phyloP scores from a whole-genome alignment of 345 rosid species.

The Acer negundo region DNA sequence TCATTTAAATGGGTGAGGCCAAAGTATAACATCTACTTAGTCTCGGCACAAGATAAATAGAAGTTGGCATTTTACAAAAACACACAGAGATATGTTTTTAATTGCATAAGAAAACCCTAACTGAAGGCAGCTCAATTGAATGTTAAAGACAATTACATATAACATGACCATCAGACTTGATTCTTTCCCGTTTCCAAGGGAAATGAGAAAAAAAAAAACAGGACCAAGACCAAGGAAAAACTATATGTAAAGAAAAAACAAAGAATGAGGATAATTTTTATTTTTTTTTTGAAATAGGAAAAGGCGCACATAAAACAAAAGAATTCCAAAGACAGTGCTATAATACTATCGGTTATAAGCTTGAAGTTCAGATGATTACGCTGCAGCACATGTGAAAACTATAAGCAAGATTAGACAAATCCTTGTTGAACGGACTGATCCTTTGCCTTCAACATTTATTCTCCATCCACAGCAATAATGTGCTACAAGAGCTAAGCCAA shows the following conservation, averaged over 20 bases:
- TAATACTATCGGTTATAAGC: conserved; percentile 1
- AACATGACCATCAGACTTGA: not conserved
- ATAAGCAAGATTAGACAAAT: conserved; percentile 74
- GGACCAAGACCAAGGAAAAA: not conserved
- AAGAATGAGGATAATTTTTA: not conserved
- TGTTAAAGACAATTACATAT: not conserved
- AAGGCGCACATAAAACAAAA: not conserved
- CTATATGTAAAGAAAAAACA: not conserved
- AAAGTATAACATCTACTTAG: not conserved
- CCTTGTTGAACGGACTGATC: conserved; percentile 43
- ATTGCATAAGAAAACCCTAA: not conserved
- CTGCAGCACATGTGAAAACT: conserved; percentile 80
- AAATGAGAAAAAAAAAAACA: not conserved
- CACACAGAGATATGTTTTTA: not conserved
- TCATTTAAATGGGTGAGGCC: not conserved
- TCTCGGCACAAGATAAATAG: not conserved
- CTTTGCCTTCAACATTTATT: conserved; percentile 50
- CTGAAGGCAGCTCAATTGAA: not conserved
- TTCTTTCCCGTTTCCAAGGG: not conserved
- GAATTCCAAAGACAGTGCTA: not conserved
- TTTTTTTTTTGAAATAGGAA: not conserved
- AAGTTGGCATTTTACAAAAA: not conserved
- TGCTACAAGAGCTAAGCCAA: conserved; percentile 73
- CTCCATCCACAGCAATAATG: conserved; percentile 73
- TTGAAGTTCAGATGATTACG: conserved; percentile 55